These are phyloP conservation scores for Groenewaldozyma tartarivorans DNA, from an alignment of 805 yeast species.

Conservation along the genomic window DNA sequence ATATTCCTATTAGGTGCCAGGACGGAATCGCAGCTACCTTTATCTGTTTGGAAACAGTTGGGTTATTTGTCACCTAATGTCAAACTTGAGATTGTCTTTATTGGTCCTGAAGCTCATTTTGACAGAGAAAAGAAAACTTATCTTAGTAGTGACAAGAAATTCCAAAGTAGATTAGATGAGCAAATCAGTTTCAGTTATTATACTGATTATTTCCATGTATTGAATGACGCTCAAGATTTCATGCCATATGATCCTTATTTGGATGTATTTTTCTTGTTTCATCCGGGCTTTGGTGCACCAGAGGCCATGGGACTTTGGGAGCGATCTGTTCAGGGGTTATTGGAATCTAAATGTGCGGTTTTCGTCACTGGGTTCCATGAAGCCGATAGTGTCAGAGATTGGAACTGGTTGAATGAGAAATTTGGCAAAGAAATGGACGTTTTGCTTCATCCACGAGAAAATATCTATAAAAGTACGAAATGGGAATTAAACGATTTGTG, in stretches of 20 bases:
- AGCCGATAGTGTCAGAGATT: constrained; percentile 59
- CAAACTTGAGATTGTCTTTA: constrained; percentile 77
- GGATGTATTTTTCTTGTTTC: constrained; percentile 88
- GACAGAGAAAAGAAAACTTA: constrained; percentile 62
- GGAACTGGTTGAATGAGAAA: constrained; percentile 55
- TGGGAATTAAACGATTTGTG: constrained; percentile 89
- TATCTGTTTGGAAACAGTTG: constrained; percentile 91
- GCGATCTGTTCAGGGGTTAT: constrained; percentile 71
- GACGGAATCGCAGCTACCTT: constrained; percentile 88
- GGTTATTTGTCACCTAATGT: constrained; percentile 76
- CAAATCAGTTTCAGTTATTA: constrained; percentile 69
- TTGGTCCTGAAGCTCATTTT: constrained; percentile 86
- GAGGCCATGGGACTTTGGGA: constrained; percentile 76
- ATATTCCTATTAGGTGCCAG: constrained; percentile 85
- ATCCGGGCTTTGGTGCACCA: constrained; percentile 85
- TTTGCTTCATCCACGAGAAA: constrained; percentile 62
- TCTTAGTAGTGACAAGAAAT: constrained; percentile 38
- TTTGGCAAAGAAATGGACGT: constrained; percentile 73
- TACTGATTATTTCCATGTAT: constrained; percentile 83
- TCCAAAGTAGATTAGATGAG: constrained; percentile 63
- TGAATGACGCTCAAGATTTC: constrained; percentile 87
- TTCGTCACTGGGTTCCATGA: constrained; percentile 86
- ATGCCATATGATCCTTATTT: constrained; percentile 97
- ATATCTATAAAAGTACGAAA: constrained; percentile 75
- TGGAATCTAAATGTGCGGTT: constrained; percentile 89